Conservation (phyloP, 2,329 filamentous ascomycete species). For the Arthroderma uncinatum region DNA sequence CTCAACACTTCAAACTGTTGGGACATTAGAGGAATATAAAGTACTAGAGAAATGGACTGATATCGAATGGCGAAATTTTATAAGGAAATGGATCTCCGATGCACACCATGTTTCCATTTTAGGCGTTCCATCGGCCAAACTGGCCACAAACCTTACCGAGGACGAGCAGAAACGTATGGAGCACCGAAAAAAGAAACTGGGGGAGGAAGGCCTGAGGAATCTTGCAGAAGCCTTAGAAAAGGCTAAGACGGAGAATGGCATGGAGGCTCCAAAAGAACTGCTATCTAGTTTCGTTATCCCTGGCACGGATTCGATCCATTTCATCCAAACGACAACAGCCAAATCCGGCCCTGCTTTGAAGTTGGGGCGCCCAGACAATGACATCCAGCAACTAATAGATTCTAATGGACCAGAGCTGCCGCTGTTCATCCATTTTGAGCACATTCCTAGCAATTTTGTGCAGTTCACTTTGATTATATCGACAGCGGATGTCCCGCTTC, state of each 20-base stretch:
- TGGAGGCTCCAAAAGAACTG: conserved; percentile 70
- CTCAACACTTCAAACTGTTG: conserved; percentile 55
- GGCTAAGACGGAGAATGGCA: conserved; percentile 80
- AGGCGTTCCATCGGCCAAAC: conserved; percentile 68
- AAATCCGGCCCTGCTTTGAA: conserved; percentile 66
- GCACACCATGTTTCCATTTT: conserved; percentile 80
- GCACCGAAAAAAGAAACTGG: conserved; percentile 66
- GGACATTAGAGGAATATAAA: conserved; percentile 47
- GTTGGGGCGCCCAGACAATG: conserved; percentile 55
- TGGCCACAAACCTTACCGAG: conserved; percentile 69
- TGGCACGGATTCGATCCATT: conserved; percentile 80
- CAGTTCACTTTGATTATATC: conserved; percentile 72
- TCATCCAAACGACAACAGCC: conserved; percentile 78
- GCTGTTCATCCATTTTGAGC: conserved; percentile 92
- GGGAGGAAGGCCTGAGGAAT: conserved; percentile 66
- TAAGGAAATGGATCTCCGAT: conserved; percentile 74
- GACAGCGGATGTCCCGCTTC: conserved; percentile 63
- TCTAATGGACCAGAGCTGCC: conserved; percentile 52
- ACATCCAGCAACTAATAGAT: conserved; percentile 67
- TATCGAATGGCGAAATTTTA: conserved; percentile 67
- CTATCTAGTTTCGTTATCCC: conserved; percentile 74
- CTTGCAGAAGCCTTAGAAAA: conserved; percentile 65
- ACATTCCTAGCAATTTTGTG: conserved; percentile 87
- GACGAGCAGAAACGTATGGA: conserved; percentile 71
- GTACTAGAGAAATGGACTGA: conserved; percentile 69